Evolutionary conservation across 2,329 filamentous ascomycete genomes (phyloP).

Genomic region (Neophaeococcomyces aloes): DNA sequence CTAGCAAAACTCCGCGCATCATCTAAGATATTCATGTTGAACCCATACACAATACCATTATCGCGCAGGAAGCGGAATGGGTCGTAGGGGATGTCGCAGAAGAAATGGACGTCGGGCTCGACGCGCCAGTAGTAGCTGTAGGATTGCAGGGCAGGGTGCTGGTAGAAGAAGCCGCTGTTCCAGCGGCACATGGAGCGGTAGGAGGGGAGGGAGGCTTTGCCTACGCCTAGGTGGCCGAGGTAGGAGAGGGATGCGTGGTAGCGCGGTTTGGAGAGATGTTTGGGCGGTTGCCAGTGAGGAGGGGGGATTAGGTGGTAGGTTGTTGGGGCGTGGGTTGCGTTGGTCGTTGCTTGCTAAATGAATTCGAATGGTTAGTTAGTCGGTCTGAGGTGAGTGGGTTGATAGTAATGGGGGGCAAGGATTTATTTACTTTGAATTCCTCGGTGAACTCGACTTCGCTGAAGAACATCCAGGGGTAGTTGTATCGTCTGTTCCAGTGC

Average conservation of each 20-base stretch:
- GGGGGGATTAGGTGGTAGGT: conserved; percentile 26
- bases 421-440: conserved; percentile 24
- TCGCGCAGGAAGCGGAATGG: conserved; percentile 28
- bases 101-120: conserved; percentile 49
- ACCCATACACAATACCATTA: conserved; percentile 34
- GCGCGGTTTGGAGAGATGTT: conserved; percentile 23
- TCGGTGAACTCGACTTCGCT: conserved; percentile 27
- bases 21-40: conserved; percentile 43
- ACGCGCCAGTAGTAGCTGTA: conserved; percentile 54
- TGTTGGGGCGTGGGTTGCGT: conserved; percentile 23
- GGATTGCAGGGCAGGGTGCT: conserved; percentile 30
- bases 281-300: conserved; percentile 25
- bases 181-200: conserved; percentile 34
- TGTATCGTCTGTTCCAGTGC: conserved; percentile 26
- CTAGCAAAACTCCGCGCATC: conserved; percentile 35
- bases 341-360: conserved; percentile 23
- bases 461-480: conserved; percentile 31
- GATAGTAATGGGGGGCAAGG: background rate
- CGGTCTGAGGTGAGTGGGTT: background rate
- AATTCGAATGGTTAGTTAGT: background rate
- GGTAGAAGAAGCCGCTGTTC: conserved; percentile 32
- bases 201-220: conserved; percentile 27
- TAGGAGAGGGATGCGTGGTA: conserved; percentile 28
- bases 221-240: conserved; percentile 26
- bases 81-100: conserved; percentile 37